Evolutionary conservation across 371 early-diverging fungal species (phyloP).

Genomic region (Conidiobolus incongruus): DNA sequence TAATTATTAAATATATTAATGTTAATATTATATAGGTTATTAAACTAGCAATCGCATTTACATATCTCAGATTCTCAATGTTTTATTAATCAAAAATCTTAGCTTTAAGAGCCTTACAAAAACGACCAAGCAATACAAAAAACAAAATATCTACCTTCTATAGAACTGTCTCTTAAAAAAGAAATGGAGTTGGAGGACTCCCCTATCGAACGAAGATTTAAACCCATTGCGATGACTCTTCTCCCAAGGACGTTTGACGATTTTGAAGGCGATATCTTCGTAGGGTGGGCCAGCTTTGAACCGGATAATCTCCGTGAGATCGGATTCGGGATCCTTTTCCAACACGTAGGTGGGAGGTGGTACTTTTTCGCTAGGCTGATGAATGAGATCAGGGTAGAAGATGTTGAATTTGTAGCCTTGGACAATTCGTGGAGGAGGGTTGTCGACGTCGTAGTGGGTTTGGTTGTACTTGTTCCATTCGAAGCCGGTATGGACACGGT

Average conservation of each 20-base stretch:
- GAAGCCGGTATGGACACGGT: constrained; percentile 84
- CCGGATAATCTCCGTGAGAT: constrained; percentile 59
- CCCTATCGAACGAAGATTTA: constrained; percentile 70
- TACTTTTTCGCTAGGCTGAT: constrained; percentile 29
- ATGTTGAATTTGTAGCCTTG: constrained; percentile 93
- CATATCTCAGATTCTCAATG: too few species aligned
- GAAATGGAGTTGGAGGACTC: constrained; percentile 80
- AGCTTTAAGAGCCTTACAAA: too few species aligned
- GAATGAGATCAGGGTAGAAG: constrained; percentile 88
- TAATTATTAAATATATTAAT: too few species aligned
- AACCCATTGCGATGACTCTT: constrained; percentile 80
- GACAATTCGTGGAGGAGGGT: constrained; percentile 91
- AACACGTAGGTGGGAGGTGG: constrained; percentile 70
- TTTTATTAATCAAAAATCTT: too few species aligned
- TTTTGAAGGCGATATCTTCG: constrained; percentile 85
- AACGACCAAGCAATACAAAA: too few species aligned
- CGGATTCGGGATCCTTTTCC: constrained; percentile 43
- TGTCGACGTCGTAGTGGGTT: constrained; percentile 87
- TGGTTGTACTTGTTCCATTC: constrained; percentile 98
- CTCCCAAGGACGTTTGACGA: constrained; percentile 92
- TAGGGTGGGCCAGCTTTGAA: constrained; percentile 90
- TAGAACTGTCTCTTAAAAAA: constrained; percentile 74
- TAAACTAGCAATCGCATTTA: too few species aligned
- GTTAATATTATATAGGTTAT: too few species aligned
- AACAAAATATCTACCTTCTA: constrained; percentile 42